Evolutionary conservation across 2,329 filamentous ascomycete genomes (phyloP).

Genomic region (Dothiorella sarmentorum): DNA sequence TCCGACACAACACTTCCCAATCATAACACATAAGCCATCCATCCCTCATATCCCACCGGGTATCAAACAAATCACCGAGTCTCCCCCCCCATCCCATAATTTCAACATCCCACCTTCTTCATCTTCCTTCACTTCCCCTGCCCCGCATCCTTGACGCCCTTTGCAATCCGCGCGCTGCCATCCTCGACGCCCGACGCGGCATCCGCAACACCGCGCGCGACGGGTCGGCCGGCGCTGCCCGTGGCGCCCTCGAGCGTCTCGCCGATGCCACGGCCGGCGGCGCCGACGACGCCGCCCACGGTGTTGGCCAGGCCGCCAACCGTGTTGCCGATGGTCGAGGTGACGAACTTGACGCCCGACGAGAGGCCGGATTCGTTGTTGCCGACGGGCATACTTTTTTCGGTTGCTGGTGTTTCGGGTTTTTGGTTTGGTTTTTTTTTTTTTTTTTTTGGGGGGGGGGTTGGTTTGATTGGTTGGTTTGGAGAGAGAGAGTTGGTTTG

Average conservation of each 20-base stretch:
- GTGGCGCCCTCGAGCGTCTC: conserved; percentile 47
- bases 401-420: no score
- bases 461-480: no score
- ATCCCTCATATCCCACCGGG: no score
- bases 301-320: conserved; percentile 27
- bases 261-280: conserved; percentile 43
- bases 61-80: no score
- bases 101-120: no score
- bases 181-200: conserved; percentile 46
- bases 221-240: conserved; percentile 40
- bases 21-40: no score
- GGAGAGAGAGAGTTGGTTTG: neutral
- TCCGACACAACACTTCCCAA: no score
- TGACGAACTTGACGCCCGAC: conserved; percentile 54
- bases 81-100: no score
- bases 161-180: conserved; percentile 41
- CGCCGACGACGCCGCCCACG: conserved; percentile 44
- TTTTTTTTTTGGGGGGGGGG: no score
- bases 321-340: conserved; percentile 54
- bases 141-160: conserved; percentile 46
- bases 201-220: conserved; percentile 42
- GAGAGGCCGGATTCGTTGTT: conserved; percentile 44
- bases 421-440: neutral
- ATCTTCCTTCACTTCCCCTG: conserved; percentile 36
- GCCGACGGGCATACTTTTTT: conserved; percentile 37